Evolutionary conservation across 116 monocot species (phyloP).

Genomic region (Phalaenopsis hybrid): DNA sequence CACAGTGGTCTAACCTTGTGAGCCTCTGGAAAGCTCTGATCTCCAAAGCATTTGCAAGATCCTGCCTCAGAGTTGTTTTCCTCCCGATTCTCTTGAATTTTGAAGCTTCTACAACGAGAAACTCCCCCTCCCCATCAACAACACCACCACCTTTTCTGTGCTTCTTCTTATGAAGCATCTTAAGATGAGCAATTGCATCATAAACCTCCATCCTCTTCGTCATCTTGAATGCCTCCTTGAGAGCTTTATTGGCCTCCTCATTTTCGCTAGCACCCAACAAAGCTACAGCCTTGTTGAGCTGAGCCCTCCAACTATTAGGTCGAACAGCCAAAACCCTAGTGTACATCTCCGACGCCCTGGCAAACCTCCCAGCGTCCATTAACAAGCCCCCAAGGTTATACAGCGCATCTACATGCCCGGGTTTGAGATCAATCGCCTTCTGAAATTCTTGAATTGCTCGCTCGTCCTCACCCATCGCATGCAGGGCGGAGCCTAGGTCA

Average conservation of each 20-base stretch:
- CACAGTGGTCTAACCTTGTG: constrained; percentile 60
- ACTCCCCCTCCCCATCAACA: constrained; percentile 31
- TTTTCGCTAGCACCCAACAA: constrained; percentile 78
- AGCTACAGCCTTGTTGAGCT: constrained; percentile 83
- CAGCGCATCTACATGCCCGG: constrained; percentile 84
- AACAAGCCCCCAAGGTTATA: constrained; percentile 89
- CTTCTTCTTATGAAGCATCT: constrained; percentile 73
- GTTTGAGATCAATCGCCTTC: constrained; percentile 89
- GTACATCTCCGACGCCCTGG: constrained; percentile 93
- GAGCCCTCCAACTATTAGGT: constrained; percentile 84
- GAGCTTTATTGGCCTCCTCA: constrained; percentile 79
- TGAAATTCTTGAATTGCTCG: constrained; percentile 89
- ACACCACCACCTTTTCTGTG: constrained; percentile 15
- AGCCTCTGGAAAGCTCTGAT: constrained; percentile 84
- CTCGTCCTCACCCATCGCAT: constrained; percentile 78
- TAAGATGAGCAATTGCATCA: constrained; percentile 86
- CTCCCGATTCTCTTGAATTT: constrained; percentile 75
- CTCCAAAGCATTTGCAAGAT: constrained; percentile 79
- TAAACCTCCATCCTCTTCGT: constrained; percentile 94
- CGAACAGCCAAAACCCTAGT: constrained; percentile 67
- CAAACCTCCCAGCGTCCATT: constrained; percentile 80
- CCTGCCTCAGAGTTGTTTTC: constrained; percentile 77
- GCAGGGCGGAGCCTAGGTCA: constrained; percentile 68
- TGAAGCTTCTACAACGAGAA: constrained; percentile 66
- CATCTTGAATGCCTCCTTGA: constrained; percentile 96